A percentile compares a stretch with the other conserved stretches of the same genome.
Conservation (phyloP, 2,329 filamentous ascomycete species). For the Colletotrichum sp. region DNA sequence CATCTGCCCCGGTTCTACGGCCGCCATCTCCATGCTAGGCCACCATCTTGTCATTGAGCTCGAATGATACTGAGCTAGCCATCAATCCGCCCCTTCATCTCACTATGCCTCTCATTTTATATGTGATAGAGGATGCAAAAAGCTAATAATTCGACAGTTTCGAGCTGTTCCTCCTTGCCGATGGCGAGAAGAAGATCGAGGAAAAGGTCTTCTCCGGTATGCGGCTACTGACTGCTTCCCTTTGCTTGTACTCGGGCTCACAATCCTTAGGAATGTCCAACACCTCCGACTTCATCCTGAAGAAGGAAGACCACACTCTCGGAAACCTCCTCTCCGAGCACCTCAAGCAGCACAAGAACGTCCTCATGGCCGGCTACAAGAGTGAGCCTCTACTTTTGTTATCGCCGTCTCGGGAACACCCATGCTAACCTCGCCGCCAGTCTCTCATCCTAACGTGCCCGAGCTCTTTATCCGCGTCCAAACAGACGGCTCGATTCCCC, state of each 20-base stretch:
- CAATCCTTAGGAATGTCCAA: conserved; percentile 79
- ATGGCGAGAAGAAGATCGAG: conserved; percentile 93
- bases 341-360: conserved; percentile 82
- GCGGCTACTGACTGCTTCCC: conserved; percentile 36
- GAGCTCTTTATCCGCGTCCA: conserved; percentile 79
- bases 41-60: background rate
- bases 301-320: conserved; percentile 96
- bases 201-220: conserved; percentile 88
- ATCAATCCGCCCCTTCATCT: background rate
- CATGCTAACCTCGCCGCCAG: conserved; percentile 30
- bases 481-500: conserved; percentile 86
- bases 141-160: conserved; percentile 62
- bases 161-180: conserved; percentile 87
- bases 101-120: background rate
- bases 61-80: background rate
- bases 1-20: background rate
- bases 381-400: conserved; percentile 49
- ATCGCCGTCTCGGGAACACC: background rate
- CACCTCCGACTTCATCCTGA: conserved; percentile 92
- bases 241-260: background rate
- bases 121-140: background rate
- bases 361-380: conserved; percentile 93
- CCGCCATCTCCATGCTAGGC: background rate
- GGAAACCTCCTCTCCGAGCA: conserved; percentile 88
- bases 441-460: conserved; percentile 65